phyloP scores from a whole-genome alignment of 345 rosid species.

The Linum trigynum region DNA sequence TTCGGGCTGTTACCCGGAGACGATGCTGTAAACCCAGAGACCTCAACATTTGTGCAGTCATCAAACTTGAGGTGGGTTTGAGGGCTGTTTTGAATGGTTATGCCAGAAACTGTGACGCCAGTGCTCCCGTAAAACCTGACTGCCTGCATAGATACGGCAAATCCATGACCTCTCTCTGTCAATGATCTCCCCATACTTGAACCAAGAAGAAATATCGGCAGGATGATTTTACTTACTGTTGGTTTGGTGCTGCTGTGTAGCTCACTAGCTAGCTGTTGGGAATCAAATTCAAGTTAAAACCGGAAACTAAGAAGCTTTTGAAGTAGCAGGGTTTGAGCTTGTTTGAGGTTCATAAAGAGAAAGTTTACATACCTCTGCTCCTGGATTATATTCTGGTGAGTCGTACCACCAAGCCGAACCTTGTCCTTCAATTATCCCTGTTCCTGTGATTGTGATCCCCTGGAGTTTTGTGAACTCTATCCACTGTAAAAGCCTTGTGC shows the following conservation, averaged over 20 bases:
- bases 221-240: not conserved
- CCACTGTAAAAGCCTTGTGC: conserved; percentile 62
- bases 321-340: not conserved
- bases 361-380: conserved; percentile 14
- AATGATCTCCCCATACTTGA: not conserved
- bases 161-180: not conserved
- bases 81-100: conserved; percentile 83
- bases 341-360: not conserved
- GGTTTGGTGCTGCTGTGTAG: no score
- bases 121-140: conserved; percentile 75
- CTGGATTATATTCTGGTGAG: conserved; percentile 26
- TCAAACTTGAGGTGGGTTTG: conserved; percentile 88
- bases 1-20: conserved; percentile 76
- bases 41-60: conserved; percentile 48
- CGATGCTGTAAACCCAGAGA: conserved; percentile 42
- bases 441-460: conserved; percentile 53
- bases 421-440: conserved; percentile 73
- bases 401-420: conserved; percentile 81
- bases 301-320: no score
- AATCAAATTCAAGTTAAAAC: no score
- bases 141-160: conserved; percentile 37
- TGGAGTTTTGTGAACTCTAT: conserved; percentile 55
- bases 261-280: no score
- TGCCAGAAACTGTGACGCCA: conserved; percentile 55
- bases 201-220: not conserved